Base-by-base conservation (phyloP, 1,139 yeast genomes). In the Magnusiomyces tetraspermus region DNA sequence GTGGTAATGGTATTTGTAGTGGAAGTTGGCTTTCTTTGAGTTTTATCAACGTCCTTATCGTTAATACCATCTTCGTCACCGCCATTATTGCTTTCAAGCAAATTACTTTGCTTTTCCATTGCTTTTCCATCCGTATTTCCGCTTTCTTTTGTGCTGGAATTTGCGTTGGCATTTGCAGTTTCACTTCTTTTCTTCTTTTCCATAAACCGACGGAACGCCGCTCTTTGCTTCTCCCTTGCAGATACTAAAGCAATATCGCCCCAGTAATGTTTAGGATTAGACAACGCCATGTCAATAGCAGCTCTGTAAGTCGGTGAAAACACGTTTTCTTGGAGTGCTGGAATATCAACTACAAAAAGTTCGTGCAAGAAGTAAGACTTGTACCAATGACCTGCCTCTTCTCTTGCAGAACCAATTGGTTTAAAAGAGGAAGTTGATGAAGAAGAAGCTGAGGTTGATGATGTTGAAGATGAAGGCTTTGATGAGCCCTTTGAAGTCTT, bases 221-320 rank as follows among this genome's bases (percentile, higher is more conserved):
- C 45, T 30, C 23, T 42, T 22, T 42, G 45, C 13, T 19, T 28
- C 21, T 22, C 45, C 15, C 31, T 4, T 15, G 45, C 45, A 10
- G 45, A 28, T 19, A 45, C 28, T 15, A 19, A 19, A 10, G 41
- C 51, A 19, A 51, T 50, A 31, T 52, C 52, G 1, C 66, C 65
- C 55, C 71, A 57, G 41, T 67, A 66, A 45, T 61, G 61, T 31
- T 63, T 59, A 0, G 77, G 73, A 41, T 69, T 68, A 2, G 72
- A 61, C 26, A 75, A 58, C 0, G 72, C 68, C 31, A 65, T 62
- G 41, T 71, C 71, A 4, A 70, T 53, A 0, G 69, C 64, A 1
- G 72, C 70, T 5, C 78, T 65, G 38, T 70, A 64, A 23, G 68
- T 62, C 1, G 78, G 78, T 30, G 65, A 63, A 59, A 75, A 72